Conservation (phyloP, 2,329 filamentous ascomycete species). For the Aureobasidium musti region DNA sequence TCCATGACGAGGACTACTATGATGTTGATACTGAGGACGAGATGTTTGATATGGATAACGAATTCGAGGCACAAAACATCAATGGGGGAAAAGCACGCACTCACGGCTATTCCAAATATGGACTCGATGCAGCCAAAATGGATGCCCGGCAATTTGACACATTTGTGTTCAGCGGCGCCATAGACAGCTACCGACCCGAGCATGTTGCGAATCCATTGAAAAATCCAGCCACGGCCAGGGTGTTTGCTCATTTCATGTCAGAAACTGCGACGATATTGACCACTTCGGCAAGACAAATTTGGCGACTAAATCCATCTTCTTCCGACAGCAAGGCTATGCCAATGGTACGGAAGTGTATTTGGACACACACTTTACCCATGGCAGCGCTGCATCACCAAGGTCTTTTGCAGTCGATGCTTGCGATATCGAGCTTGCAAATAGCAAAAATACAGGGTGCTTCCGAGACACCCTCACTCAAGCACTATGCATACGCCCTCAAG, state of each 20-base stretch:
- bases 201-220: constrained; percentile 65
- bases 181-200: constrained; percentile 51
- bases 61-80: constrained; percentile 8
- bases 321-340: constrained; percentile 1
- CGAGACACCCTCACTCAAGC: constrained; percentile 79
- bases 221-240: constrained; percentile 74
- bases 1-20: constrained; percentile 53
- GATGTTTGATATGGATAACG: constrained; percentile 44
- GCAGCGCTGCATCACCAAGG: constrained; percentile 83
- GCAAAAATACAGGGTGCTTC: constrained; percentile 75
- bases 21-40: constrained; percentile 54
- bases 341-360: constrained; percentile 51
- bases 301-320: constrained; percentile 9
- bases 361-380: constrained; percentile 78
- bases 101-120: not conserved
- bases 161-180: constrained; percentile 51
- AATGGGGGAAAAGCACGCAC: not conserved
- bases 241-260: constrained; percentile 91
- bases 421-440: constrained; percentile 82
- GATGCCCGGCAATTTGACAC: constrained; percentile 48
- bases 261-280: constrained; percentile 85
- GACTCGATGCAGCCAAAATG: constrained; percentile 31
- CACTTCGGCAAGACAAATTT: constrained; percentile 75
- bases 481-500: constrained; percentile 84
- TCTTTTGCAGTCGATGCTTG: constrained; percentile 86